Evolutionary conservation across 2,329 filamentous ascomycete species (phyloP), one percentile per base, ranked within the genome.

Genomic region (Raffaelea ambrosiae): DNA sequence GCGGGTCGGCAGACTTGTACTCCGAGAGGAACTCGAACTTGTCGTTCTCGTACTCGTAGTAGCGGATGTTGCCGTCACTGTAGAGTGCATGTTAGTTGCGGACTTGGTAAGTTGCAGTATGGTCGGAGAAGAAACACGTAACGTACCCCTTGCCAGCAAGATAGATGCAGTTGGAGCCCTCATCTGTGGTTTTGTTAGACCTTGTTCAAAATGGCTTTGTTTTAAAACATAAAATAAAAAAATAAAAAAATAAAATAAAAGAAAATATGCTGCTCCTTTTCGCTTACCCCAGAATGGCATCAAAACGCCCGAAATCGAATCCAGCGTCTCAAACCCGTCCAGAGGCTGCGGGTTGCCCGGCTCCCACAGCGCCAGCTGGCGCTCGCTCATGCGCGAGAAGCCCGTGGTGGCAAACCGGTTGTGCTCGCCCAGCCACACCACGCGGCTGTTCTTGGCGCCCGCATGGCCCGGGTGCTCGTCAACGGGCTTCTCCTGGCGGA

Each of bases 41-140:
- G 75, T 97, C 91, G 69, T 97, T 95, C 63, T 94, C 87, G 62
- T 94, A 95, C 69, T 98, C 93, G 66, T 87, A 98, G 76, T 98
- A 98, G 54, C 93, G 90, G 62, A 98, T 98, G 69, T 98, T 98
- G 61, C 93, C 93, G 63, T 98, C 93, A 67, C 88, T 93, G 53
- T 21, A 31, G 22, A 1, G 13, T 18, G 26, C n/a, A n/a, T 29
- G 26, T 29, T 29, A 29, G 26, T 13, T 29, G n/a, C n/a, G 16
- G 26, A 11, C 9, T 18, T 23, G 22, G 46, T 57, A 38, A 54
- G 56, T 58, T 33, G 57, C 49, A 40, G 11, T 36, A 26, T 20
- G 29, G 14, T 13, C 13, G 29, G n/a, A n/a, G n/a, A n/a, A n/a
- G n/a, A n/a, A n/a, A n/a, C n/a, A n/a, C n/a, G n/a, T n/a, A n/a